phyloP scores from a whole-genome alignment of 1,284 basidiomycete genomes.

The Erythrobasidium hasegawianum region DNA sequence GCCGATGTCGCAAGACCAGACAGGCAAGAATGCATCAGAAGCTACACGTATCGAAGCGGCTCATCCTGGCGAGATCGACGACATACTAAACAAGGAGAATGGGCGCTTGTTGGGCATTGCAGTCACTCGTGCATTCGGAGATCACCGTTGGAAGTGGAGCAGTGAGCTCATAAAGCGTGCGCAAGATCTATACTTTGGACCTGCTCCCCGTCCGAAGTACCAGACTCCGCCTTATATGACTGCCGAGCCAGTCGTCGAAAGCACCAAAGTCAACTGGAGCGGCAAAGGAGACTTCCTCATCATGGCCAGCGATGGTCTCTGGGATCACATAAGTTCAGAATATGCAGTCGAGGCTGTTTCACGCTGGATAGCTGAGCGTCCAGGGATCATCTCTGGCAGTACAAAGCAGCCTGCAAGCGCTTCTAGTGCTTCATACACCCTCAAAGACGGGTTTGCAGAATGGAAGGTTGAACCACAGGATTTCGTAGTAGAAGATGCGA shows the following conservation, averaged over 20 bases:
- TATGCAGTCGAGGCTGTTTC: constrained; percentile 61
- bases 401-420: too few species aligned
- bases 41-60: constrained; percentile 50
- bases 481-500: constrained; percentile 50
- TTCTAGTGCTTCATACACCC: constrained; percentile 13
- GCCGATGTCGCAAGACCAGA: constrained; percentile 59
- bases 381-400: neutral
- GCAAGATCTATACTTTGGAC: constrained; percentile 49
- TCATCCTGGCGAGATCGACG: constrained; percentile 50
- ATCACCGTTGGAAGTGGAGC: constrained; percentile 56
- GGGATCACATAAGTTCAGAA: constrained; percentile 59
- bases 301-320: constrained; percentile 60
- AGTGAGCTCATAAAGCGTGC: constrained; percentile 34
- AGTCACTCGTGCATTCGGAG: constrained; percentile 57
- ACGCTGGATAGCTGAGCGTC: constrained; percentile 52
- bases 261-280: constrained; percentile 46
- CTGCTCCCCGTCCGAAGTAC: constrained; percentile 45
- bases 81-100: constrained; percentile 47
- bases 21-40: constrained; percentile 52
- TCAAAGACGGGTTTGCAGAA: constrained; percentile 43
- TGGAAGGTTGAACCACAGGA: constrained; percentile 48
- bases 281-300: constrained; percentile 57
- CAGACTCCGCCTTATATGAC: constrained; percentile 58
- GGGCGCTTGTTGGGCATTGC: constrained; percentile 54
- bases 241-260: constrained; percentile 58